phyloP scores from a whole-genome alignment of 164 flowering plant species.

The Chimonanthus salicifolius region DNA sequence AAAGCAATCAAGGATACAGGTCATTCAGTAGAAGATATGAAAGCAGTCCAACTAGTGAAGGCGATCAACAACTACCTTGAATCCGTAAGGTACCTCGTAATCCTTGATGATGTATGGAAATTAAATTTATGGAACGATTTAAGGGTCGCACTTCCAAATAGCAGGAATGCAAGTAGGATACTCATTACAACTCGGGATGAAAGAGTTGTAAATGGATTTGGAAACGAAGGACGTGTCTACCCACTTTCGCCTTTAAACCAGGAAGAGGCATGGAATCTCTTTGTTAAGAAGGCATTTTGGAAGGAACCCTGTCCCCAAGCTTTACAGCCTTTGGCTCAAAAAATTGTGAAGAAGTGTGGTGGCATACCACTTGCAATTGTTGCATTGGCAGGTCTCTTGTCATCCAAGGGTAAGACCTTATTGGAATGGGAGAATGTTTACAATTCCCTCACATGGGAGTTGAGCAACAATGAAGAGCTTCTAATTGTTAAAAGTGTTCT shows the following conservation, averaged over 20 bases:
- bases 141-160: too few relatives aligned
- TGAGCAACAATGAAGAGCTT: background rate
- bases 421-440: slow-evolving; percentile 13
- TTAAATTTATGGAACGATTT: too few relatives aligned
- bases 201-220: slow-evolving; percentile 5
- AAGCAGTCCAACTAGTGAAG: too few relatives aligned
- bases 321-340: background rate
- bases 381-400: slow-evolving; percentile 15
- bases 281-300: slow-evolving; percentile 6
- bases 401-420: background rate
- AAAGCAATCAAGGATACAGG: too few relatives aligned
- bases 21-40: background rate
- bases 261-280: slow-evolving; percentile 3
- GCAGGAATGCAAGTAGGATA: background rate
- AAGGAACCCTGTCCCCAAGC: background rate
- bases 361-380: slow-evolving; percentile 24
- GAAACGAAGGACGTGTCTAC: background rate
- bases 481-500: background rate
- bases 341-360: slow-evolving; percentile 16
- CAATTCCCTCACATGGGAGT: slow-evolving; percentile 14
- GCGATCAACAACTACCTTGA: too few relatives aligned
- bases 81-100: too few relatives aligned
- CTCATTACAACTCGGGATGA: slow-evolving; percentile 32
- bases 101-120: too few relatives aligned
- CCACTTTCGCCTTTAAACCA: background rate